Evolutionary conservation across 2,329 filamentous ascomycete genomes (phyloP).

Genomic region (Diaporthe humulicola): DNA sequence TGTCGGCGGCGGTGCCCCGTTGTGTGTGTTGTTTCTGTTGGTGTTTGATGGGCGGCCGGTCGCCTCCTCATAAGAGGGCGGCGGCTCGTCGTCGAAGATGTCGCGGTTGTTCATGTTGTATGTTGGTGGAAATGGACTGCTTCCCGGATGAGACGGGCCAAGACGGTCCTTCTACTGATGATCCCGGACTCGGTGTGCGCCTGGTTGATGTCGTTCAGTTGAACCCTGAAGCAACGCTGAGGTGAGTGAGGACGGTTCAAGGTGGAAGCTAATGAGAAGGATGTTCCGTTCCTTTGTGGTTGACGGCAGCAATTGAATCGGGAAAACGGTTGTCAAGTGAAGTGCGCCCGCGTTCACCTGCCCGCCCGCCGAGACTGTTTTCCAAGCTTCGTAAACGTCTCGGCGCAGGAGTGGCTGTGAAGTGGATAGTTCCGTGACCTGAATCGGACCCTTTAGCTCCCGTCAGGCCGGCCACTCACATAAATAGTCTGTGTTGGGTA

Average conservation of each 20-base stretch:
- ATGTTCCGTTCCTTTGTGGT: not conserved
- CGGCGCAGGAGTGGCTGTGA: slow-evolving; percentile 36
- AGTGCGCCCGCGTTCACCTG: slow-evolving; percentile 8
- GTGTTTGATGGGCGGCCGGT: slow-evolving; percentile 19
- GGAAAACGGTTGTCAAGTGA: not conserved
- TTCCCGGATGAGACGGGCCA: not conserved
- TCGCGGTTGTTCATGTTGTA: slow-evolving; percentile 23
- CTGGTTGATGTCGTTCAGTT: not conserved
- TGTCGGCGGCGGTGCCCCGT: slow-evolving; percentile 12
- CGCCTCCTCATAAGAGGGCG: slow-evolving; percentile 38
- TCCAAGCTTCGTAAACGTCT: slow-evolving; percentile 28
- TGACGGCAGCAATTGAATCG: not conserved
- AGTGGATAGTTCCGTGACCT: not conserved
- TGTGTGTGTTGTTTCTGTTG: not conserved
- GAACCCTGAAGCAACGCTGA: no score
- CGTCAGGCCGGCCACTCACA: not conserved
- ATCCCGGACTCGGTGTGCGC: not conserved
- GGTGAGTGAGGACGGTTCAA: not conserved
- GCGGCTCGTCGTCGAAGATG: slow-evolving; percentile 30
- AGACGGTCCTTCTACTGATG: not conserved
- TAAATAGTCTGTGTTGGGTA: not conserved
- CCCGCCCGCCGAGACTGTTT: slow-evolving; percentile 15
- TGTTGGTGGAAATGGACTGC: not conserved
- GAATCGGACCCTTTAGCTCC: not conserved
- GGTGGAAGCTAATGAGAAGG: not conserved